Conservation (phyloP, 208 protist species). For the Jaenimonas drosophilae region DNA sequence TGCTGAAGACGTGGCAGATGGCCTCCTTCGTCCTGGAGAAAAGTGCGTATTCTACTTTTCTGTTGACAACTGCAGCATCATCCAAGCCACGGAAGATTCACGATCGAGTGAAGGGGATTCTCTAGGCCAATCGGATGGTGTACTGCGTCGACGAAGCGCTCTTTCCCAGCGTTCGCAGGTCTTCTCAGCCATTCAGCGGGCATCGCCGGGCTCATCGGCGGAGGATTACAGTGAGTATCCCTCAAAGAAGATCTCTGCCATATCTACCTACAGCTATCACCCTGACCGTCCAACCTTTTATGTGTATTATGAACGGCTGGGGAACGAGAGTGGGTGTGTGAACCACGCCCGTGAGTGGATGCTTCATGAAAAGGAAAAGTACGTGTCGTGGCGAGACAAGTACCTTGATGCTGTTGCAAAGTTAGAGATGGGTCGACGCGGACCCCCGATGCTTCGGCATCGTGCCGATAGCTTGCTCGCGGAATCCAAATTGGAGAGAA, state of each 20-base stretch:
- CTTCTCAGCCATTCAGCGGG: no score
- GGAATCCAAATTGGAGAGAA: no score
- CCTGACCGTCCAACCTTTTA: slow-evolving; percentile 22
- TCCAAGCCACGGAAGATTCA: not conserved
- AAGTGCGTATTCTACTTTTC: not conserved
- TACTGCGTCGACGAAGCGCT: not conserved
- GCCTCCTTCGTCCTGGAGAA: not conserved
- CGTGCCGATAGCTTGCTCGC: no score
- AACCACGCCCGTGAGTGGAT: slow-evolving; percentile 37
- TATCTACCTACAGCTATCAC: no score
- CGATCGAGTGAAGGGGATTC: no score
- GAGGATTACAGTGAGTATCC: no score
- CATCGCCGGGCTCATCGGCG: no score
- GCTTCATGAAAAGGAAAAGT: slow-evolving; percentile 23
- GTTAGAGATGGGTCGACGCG: slow-evolving; percentile 10
- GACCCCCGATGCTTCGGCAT: no score
- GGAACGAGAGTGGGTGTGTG: slow-evolving; percentile 37
- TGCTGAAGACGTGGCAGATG: not conserved
- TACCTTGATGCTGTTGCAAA: slow-evolving; percentile 10
- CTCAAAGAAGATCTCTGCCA: no score
- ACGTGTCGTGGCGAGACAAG: slow-evolving; percentile 22
- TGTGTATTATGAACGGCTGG: slow-evolving; percentile 52
- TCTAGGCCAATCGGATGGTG: no score
- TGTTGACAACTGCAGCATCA: not conserved
- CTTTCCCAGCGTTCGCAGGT: no score